Percentiles rank a stretch among this genome's conserved stretches.
Evolutionary conservation across 2,329 filamentous ascomycete genomes (phyloP).

Genomic region (Fusarium sublunatum): DNA sequence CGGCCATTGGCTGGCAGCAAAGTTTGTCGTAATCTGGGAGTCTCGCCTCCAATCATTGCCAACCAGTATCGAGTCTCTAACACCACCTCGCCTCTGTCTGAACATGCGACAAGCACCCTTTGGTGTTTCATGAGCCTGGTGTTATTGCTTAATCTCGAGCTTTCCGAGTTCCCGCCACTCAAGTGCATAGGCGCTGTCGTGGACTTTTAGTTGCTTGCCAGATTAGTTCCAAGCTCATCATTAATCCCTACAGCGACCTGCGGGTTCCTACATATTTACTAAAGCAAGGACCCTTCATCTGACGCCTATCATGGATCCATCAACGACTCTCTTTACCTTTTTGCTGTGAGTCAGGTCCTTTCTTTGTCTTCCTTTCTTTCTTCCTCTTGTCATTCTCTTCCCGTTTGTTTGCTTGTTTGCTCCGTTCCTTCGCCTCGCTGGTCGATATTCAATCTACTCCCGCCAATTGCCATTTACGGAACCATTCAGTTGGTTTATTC

Average conservation of each 20-base stretch:
- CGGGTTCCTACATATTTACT: slow-evolving; percentile 45
- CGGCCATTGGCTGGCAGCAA: slow-evolving; percentile 34
- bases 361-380: slow-evolving; percentile 10
- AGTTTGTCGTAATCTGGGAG: slow-evolving; percentile 36
- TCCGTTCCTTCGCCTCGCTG: slow-evolving; percentile 37
- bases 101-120: slow-evolving; percentile 41
- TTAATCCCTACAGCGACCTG: slow-evolving; percentile 22
- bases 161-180: slow-evolving; percentile 23
- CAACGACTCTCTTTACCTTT: slow-evolving; percentile 76
- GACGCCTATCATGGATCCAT: slow-evolving; percentile 63
- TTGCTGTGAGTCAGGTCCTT: slow-evolving; percentile 67
- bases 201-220: slow-evolving; percentile 35
- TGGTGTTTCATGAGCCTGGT: slow-evolving; percentile 44
- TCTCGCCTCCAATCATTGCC: slow-evolving; percentile 33
- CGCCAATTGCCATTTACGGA: slow-evolving; percentile 20
- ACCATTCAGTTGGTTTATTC: slow-evolving; percentile 26
- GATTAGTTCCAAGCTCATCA: slow-evolving; percentile 26
- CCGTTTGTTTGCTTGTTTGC: slow-evolving; percentile 27
- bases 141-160: slow-evolving; percentile 36
- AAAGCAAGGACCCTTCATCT: slow-evolving; percentile 23
- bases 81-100: slow-evolving; percentile 38
- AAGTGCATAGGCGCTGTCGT: slow-evolving; percentile 43
- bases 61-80: slow-evolving; percentile 25
- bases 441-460: slow-evolving; percentile 31
- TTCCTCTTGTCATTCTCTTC: slow-evolving; percentile 31